Conservation (phyloP, 108 stramenopile genomes). For the Skeletonema costatum region DNA sequence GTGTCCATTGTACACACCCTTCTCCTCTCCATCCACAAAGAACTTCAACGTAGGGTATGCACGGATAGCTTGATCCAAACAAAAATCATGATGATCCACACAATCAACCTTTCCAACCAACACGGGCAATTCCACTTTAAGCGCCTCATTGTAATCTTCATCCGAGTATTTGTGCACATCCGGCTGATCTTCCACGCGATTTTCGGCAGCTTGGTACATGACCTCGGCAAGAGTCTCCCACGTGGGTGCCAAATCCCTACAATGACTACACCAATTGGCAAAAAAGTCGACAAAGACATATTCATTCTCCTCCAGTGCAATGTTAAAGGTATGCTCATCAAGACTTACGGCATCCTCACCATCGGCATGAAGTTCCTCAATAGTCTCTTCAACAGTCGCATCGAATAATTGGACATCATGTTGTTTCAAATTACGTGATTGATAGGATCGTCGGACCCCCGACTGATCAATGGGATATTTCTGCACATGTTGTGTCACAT, state of each 20-base stretch:
- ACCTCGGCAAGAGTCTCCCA: slow-evolving; percentile 88
- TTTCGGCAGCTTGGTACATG: slow-evolving; percentile 66
- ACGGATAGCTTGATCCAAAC: slow-evolving; percentile 68
- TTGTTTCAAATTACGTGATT: slow-evolving; percentile 86
- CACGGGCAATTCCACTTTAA: slow-evolving; percentile 74
- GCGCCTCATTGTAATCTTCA: slow-evolving; percentile 62
- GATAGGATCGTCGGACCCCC: slow-evolving; percentile 82
- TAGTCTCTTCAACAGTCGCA: slow-evolving; percentile 63
- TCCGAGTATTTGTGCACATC: slow-evolving; percentile 54
- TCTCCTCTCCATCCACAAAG: slow-evolving; percentile 72
- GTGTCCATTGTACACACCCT: slow-evolving; percentile 82
- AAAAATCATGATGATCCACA: slow-evolving; percentile 77
- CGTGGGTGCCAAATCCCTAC: slow-evolving; percentile 81
- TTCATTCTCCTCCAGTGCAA: slow-evolving; percentile 46
- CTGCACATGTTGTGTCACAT: slow-evolving; percentile 92
- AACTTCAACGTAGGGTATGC: slow-evolving; percentile 94
- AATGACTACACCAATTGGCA: slow-evolving; percentile 93
- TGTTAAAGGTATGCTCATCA: slow-evolving; percentile 38
- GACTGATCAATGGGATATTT: slow-evolving; percentile 92
- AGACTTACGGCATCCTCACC: slow-evolving; percentile 84
- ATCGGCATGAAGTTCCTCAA: slow-evolving; percentile 89
- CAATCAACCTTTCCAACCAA: slow-evolving; percentile 91
- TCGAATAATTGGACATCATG: slow-evolving; percentile 85
- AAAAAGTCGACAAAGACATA: slow-evolving; percentile 74
- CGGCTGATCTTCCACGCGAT: slow-evolving; percentile 35